Evolutionary conservation across 192 early-diverging fungal species (phyloP).

Genomic region (Coemansia umbellata): DNA sequence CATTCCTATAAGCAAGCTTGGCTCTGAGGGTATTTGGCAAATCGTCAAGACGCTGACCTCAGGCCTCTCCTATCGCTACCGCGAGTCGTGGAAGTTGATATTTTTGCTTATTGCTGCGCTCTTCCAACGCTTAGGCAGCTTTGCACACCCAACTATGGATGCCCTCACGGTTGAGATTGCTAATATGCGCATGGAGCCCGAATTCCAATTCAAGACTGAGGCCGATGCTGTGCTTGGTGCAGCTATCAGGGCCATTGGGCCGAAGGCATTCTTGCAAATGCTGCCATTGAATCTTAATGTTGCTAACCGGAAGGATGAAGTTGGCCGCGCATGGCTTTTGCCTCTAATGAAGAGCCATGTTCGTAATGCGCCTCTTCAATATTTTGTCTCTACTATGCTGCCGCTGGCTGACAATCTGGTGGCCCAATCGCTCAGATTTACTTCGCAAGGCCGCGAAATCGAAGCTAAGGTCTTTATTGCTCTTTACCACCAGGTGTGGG

Average conservation of each 20-base stretch:
- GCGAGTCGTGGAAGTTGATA: constrained; percentile 81
- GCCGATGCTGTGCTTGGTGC: constrained; percentile 77
- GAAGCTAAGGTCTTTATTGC: constrained; percentile 91
- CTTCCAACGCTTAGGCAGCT: constrained; percentile 68
- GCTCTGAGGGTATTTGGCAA: constrained; percentile 51
- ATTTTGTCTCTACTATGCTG: constrained; percentile 66
- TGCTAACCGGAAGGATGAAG: constrained; percentile 25
- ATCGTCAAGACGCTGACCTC: constrained; percentile 53
- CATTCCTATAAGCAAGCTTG: constrained; percentile 73
- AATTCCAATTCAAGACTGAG: constrained; percentile 81
- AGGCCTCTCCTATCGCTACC: constrained; percentile 73
- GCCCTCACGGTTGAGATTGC: constrained; percentile 59
- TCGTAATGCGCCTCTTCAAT: constrained; percentile 68
- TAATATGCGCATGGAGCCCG: constrained; percentile 76
- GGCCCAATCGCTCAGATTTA: constrained; percentile 58
- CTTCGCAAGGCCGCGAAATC: constrained; percentile 56
- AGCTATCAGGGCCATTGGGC: constrained; percentile 76
- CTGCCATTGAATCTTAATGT: constrained; percentile 84
- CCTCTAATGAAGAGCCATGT: constrained; percentile 73
- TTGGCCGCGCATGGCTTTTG: constrained; percentile 89
- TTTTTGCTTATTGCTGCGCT: constrained; percentile 70
- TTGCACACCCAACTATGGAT: constrained; percentile 58
- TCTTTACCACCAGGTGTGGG: constrained; percentile 84
- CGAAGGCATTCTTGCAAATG: constrained; percentile 67
- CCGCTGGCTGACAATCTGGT: constrained; percentile 74